phyloP scores from a whole-genome alignment of 2,329 filamentous ascomycete genomes.

The Juglanconis oblonga region DNA sequence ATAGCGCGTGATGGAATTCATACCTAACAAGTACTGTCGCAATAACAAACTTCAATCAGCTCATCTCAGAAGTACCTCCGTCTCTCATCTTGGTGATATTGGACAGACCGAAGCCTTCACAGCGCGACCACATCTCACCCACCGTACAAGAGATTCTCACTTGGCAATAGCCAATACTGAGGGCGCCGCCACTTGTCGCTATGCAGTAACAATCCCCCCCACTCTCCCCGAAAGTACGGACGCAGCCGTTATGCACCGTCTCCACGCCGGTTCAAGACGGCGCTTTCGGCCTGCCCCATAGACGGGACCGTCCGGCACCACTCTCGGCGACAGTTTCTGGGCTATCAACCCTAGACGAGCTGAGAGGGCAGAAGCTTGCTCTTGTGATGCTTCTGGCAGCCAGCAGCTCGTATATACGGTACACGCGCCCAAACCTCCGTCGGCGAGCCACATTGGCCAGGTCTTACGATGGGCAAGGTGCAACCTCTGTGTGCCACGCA shows the following conservation, averaged over 20 bases:
- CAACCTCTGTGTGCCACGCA: too few relatives aligned
- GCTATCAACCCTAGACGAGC: not conserved
- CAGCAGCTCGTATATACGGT: not conserved
- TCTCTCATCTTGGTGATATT: not conserved
- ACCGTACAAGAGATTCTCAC: not conserved
- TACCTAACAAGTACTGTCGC: not conserved
- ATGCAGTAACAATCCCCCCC: too few relatives aligned
- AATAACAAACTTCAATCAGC: not conserved
- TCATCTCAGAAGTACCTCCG: not conserved
- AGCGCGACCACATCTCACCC: too few relatives aligned
- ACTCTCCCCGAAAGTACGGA: too few relatives aligned
- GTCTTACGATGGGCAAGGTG: too few relatives aligned
- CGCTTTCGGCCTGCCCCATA: too few relatives aligned
- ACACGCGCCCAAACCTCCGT: not conserved
- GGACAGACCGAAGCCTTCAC: not conserved
- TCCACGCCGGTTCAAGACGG: too few relatives aligned
- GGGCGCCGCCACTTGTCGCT: too few relatives aligned
- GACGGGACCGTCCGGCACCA: too few relatives aligned
- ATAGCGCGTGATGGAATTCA: not conserved
- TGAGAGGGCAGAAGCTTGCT: not conserved
- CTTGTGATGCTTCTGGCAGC: not conserved
- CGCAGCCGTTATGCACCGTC: too few relatives aligned
- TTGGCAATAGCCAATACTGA: not conserved
- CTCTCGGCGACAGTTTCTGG: too few relatives aligned
- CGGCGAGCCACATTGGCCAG: too few relatives aligned